Evolutionary conservation across 1,284 basidiomycete species (phyloP).

Genomic region (Cronartium quercuum): DNA sequence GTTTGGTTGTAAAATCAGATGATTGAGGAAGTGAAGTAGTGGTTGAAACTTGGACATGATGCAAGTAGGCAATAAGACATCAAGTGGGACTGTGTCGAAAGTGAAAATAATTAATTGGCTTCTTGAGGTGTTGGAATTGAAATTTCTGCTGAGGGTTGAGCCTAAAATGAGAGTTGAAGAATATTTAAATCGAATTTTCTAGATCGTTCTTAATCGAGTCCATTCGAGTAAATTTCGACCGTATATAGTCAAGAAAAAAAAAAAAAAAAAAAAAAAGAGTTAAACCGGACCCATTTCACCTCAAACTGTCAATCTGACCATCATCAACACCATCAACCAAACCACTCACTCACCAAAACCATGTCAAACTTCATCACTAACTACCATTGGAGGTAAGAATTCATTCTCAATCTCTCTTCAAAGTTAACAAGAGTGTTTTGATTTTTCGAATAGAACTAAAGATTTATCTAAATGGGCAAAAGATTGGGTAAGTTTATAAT

Average conservation of each 20-base stretch:
- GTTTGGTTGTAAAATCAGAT: too few species aligned
- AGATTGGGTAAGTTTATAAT: slow-evolving; percentile 14
- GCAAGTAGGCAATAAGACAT: too few species aligned
- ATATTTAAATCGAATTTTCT: neutral
- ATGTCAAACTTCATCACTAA: slow-evolving; percentile 40
- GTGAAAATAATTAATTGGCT: too few species aligned
- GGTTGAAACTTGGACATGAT: too few species aligned
- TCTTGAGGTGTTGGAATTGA: too few species aligned
- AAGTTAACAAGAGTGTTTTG: neutral
- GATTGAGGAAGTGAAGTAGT: too few species aligned
- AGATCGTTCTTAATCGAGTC: neutral
- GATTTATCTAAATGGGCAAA: slow-evolving; percentile 39
- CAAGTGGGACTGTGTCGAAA: too few species aligned
- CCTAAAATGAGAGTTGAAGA: too few species aligned
- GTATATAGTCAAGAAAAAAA: neutral
- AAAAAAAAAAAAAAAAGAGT: neutral
- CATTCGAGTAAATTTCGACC: neutral
- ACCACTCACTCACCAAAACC: neutral
- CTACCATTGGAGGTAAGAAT: slow-evolving; percentile 35
- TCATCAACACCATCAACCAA: neutral
- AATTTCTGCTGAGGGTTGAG: too few species aligned
- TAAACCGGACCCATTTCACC: neutral
- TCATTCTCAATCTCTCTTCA: neutral
- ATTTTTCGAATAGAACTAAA: slow-evolving; percentile 9
- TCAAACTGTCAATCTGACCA: neutral